Evolutionary conservation across 2,329 filamentous ascomycete genomes (phyloP), one percentile per base, ranked within the genome.

Genomic region (Talaromyces sp.): DNA sequence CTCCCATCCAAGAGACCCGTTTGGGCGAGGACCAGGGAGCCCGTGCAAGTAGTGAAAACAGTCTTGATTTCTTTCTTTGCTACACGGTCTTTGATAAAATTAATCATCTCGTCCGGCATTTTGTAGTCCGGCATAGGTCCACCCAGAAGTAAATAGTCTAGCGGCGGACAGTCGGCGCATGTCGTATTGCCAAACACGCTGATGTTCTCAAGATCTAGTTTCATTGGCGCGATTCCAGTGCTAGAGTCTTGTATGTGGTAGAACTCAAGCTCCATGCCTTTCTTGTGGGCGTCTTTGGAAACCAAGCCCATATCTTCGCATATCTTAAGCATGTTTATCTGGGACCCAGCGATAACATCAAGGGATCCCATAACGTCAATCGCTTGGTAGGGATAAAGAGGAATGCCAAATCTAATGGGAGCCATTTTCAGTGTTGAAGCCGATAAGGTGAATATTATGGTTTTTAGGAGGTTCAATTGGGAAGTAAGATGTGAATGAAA

Each of bases 41-140:
- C 61, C 1, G 57, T 63, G 55, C 61, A 63, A 16, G 58, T 58
- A 8, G 61, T 63, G 36, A 63, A 60, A 28, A 63, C 52, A 12
- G 57, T 63, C 18, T 63, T 62, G 42, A 62, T 62, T 33, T 62
- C 56, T 7, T 56, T 31, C n/a, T 44, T 59, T 4, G 52, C 33
- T 18, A 62, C 33, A 3, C 56, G 56, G 8, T 59, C 56, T 16
- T 44, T 27, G n/a, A 62, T 59, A 28, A 62, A 62, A 16, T 16
- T 10, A 5, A 28, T 59, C 56, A 59, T 52, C 53, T 59, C 51
- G 3, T 56, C 51, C 1, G 61, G 56, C n/a, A 62, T 31, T 36
- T 47, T 59, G 42, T 31, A 62, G 28, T 18, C 50, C 5, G 56
- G 56, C 33, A 59, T 4, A 4, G 56, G 56, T 14, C 61, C 61